Base-by-base conservation (phyloP, 129 eudicot species). In the Tanacetum coccineum region DNA sequence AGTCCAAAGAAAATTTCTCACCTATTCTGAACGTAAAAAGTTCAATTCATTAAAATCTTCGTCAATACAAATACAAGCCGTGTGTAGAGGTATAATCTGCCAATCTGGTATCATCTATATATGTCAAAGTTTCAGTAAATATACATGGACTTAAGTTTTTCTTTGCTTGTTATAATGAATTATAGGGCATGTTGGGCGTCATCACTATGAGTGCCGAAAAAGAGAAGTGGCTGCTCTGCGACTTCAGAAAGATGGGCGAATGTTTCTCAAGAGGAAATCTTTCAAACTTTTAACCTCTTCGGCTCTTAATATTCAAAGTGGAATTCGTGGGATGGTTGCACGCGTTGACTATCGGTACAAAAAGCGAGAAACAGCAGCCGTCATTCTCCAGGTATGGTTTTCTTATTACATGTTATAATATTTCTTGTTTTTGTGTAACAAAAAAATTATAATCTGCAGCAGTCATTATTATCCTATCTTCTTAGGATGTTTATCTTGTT, bases 321-420 rank as follows among this genome's bases (percentile, higher is more conserved):
- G 93, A 62, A 57, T 94, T 61, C 77, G 96, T 15, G 93, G 82
- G 10, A 79, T 89, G 95, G 74, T 87, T 74, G 87, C 90, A 62
- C 86, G 95, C 6, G 64, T 48, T 48, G 79, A 82, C 45, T 85
- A 86, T 70, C 77, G 65, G 49, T 79, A 60, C 25, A 81, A 85
- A 67, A 89, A 58, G 76, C 55, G 61, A 60, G 81, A 74, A 26
- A 78, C 67, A 63, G 90, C 99, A 68, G 95, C 90, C 7, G 70
- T 80, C 52, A 7, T 70, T 40, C 79, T 94, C 73, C 96, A 94
- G 95, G 99, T 94, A 64, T 45, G 9, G 40, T 6, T 36, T 36
- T 36, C 40, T 36, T 36, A 6, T 36, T 9, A 36, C 40, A 36
- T 36, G 36, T 36, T 36, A 36, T 36, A 36, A 36, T 36, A 36